Percentiles rank a stretch among this genome's conserved stretches.
These are phyloP conservation scores for Eremochloa ophiuroides DNA, from an alignment of 176 grass and related monocot genomes.

Conservation along the genomic window DNA sequence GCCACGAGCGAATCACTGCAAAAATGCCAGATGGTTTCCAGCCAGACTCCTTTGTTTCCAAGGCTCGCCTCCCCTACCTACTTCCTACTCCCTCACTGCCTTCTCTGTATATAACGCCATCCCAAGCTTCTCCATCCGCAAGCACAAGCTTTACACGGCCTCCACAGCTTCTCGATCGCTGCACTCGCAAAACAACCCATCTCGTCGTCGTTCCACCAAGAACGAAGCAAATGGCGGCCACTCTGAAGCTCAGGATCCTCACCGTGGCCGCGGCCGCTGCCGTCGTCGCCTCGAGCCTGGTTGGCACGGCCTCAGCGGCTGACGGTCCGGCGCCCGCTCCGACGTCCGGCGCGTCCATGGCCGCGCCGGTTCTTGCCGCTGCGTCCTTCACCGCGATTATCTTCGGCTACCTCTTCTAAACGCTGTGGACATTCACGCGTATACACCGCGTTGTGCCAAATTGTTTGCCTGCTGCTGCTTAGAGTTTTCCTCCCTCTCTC, in stretches of 20 bases:
- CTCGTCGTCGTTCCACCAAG: neutral
- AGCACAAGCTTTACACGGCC: neutral
- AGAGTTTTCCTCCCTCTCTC: neutral
- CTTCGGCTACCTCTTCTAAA: conserved; percentile 43
- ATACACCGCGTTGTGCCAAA: neutral
- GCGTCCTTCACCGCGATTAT: conserved; percentile 34
- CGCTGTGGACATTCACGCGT: neutral
- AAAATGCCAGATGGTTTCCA: conserved; percentile 27
- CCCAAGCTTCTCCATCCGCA: neutral
- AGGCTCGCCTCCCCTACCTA: neutral
- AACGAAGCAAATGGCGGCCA: conserved; percentile 27
- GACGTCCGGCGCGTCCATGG: conserved; percentile 20
- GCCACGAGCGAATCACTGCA: neutral
- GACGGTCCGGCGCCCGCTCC: conserved; percentile 30
- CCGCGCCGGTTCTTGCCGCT: conserved; percentile 23
- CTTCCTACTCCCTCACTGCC: neutral
- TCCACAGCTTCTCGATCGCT: neutral
- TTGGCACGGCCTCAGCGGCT: conserved; percentile 26
- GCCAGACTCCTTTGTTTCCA: conserved; percentile 23
- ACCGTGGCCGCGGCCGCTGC: neutral
- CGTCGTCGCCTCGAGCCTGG: conserved; percentile 17
- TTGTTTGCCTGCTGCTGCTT: neutral
- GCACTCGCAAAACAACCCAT: neutral
- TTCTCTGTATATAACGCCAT: neutral
- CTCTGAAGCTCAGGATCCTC: conserved; percentile 42